These are phyloP conservation scores for Tetrapisispora pingtungensis DNA, from an alignment of 805 yeast species.

Conservation along the genomic window DNA sequence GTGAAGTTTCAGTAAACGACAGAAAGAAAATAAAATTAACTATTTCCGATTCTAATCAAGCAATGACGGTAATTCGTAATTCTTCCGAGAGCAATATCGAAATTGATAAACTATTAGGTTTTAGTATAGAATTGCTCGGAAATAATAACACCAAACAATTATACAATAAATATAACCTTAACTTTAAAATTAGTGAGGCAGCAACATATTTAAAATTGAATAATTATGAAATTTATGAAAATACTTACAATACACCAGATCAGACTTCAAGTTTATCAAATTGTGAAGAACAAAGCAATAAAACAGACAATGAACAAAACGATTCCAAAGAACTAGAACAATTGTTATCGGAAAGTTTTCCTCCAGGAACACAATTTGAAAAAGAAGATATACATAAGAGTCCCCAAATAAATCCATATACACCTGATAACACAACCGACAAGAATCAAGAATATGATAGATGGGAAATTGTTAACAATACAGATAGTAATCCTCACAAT, in stretches of 20 bases:
- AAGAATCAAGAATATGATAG: conserved; percentile 8
- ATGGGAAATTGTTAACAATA: conserved; percentile 10
- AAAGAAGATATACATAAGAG: background rate
- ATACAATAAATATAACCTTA: background rate
- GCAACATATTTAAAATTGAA: conserved; percentile 20
- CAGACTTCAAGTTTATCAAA: conserved; percentile 2
- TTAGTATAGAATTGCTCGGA: conserved; percentile 6
- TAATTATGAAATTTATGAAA: conserved; percentile 7
- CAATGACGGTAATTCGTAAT: background rate
- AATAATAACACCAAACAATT: background rate
- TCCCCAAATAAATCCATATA: conserved; percentile 7
- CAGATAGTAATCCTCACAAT: too few relatives aligned
- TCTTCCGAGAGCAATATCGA: background rate
- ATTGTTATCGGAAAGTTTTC: conserved; percentile 3
- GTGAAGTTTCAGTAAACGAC: conserved; percentile 6
- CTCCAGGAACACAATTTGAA: conserved; percentile 1
- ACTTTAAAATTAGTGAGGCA: conserved; percentile 28
- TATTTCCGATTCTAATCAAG: background rate
- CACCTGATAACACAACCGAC: conserved; percentile 12
- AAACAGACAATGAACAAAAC: background rate
- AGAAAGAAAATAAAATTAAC: conserved; percentile 9
- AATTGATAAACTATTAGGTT: conserved; percentile 6
- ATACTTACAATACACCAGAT: conserved; percentile 1
- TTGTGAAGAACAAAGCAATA: background rate
- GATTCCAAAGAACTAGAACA: background rate